Evolutionary conservation across 2,329 filamentous ascomycete species (phyloP).

Genomic region (Dothistroma septosporum): DNA sequence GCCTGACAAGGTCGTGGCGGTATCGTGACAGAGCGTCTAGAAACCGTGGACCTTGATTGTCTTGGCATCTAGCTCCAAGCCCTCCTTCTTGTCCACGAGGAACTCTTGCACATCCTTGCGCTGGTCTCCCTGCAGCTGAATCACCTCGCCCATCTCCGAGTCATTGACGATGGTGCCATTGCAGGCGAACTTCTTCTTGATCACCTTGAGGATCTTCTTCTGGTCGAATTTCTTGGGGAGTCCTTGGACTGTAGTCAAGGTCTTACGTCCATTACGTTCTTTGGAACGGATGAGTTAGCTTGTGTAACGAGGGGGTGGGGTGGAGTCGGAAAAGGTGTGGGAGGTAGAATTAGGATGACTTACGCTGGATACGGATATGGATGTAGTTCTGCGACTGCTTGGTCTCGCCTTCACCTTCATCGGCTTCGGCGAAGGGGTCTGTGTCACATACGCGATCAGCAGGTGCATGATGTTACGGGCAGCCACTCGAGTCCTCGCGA

Average conservation of each 20-base stretch:
- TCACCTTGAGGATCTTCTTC: slow-evolving; percentile 99
- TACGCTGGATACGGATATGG: slow-evolving; percentile 99
- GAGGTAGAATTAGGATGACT: slow-evolving; percentile 38
- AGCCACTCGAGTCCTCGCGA: background rate
- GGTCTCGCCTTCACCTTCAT: slow-evolving; percentile 95
- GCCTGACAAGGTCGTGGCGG: slow-evolving; percentile 1
- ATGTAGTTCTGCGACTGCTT: slow-evolving; percentile 97
- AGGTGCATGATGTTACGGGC: slow-evolving; percentile 8
- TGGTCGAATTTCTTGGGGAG: slow-evolving; percentile 98
- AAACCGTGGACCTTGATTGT: slow-evolving; percentile 76
- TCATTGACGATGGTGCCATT: slow-evolving; percentile 99
- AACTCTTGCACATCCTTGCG: slow-evolving; percentile 98
- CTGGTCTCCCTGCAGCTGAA: slow-evolving; percentile 98
- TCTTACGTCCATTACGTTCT: slow-evolving; percentile 99
- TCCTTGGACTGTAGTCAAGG: slow-evolving; percentile 98
- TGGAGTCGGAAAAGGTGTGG: background rate
- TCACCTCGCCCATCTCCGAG: slow-evolving; percentile 97
- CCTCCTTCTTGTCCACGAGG: slow-evolving; percentile 91
- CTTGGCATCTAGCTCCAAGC: slow-evolving; percentile 89
- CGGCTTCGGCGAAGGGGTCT: slow-evolving; percentile 99
- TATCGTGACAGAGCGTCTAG: slow-evolving; percentile 20
- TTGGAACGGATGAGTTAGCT: slow-evolving; percentile 36
- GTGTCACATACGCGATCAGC: slow-evolving; percentile 20
- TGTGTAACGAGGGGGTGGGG: background rate
- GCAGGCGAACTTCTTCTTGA: slow-evolving; percentile 99